Percentiles rank a stretch among this genome's conserved stretches.
These are phyloP conservation scores for Xanthoconium purpureum DNA, from an alignment of 768 basidiomycete genomes.

Conservation along the genomic window DNA sequence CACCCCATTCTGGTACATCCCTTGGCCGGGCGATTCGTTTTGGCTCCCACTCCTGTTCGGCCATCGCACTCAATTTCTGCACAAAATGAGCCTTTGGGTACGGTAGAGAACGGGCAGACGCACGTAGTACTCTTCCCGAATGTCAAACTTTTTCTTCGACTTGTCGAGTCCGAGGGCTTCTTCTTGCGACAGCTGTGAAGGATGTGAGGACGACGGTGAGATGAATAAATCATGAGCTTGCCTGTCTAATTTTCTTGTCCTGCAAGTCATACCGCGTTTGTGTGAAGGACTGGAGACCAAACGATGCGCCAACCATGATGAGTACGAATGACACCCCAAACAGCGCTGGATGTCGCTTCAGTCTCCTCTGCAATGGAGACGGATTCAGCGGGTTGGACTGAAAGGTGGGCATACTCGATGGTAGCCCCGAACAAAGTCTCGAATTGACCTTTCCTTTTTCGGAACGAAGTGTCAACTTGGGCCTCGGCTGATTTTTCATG, in stretches of 20 bases:
- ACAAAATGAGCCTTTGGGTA: background rate
- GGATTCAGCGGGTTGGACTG: constrained; percentile 39
- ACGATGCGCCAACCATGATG: constrained; percentile 84
- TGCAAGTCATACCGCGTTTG: constrained; percentile 91
- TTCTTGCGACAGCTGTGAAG: constrained; percentile 62
- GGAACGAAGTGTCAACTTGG: no score
- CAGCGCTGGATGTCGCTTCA: constrained; percentile 61
- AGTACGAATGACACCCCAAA: constrained; percentile 73
- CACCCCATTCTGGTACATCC: constrained; percentile 93
- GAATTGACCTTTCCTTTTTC: constrained; percentile 14
- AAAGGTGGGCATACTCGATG: constrained; percentile 47
- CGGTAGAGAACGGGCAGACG: constrained; percentile 34
- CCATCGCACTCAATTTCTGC: constrained; percentile 58
- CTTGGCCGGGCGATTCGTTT: constrained; percentile 79
- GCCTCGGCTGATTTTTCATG: no score
- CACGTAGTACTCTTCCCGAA: constrained; percentile 97
- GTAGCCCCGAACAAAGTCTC: no score
- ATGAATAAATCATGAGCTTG: constrained; percentile 26
- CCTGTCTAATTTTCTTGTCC: constrained; percentile 72
- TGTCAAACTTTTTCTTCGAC: constrained; percentile 79
- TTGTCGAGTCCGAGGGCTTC: constrained; percentile 72
- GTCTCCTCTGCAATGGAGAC: constrained; percentile 30
- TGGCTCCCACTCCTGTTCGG: constrained; percentile 80
- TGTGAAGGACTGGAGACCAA: constrained; percentile 77
- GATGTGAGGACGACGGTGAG: background rate